Base-by-base conservation (phyloP, 2,329 filamentous ascomycete genomes). In the Cladophialophora psammophila region DNA sequence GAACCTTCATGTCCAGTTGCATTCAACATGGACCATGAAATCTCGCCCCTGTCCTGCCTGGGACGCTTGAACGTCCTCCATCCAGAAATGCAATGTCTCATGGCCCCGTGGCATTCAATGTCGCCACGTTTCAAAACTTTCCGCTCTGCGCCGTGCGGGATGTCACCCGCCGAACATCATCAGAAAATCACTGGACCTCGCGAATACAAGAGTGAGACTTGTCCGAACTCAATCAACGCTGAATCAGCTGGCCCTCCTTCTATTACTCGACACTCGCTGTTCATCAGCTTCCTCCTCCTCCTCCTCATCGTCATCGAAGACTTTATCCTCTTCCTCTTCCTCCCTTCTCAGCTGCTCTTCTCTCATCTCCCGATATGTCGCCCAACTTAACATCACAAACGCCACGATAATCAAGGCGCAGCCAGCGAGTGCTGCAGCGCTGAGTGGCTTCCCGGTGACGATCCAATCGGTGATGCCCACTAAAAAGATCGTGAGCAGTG, bases 401-500 rank as follows among this genome's bases (percentile, higher is more conserved):
- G 95, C 95, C 1, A 87, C 84, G 65, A 97, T 91, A 74, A 99
- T 99, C 74, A 98, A 83, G 34, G 91, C 75, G 0, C 95, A 94
- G n/a, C 95, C 95, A 0, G 88, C 75, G 12, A 98, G 84, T 3
- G 94, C 91, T 0, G 93, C 91, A 3, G 84, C 81, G 60, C 89
- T 91, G 20, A 97, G 83, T 0, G 91, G 87, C 73, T 90, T 85
- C 58, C 94, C 92, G 0, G 92, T 96, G 52, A 94, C 83, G 64
- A 94, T 77, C 88, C 95, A 96, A 79, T 99, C 95, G 63, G 92
- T 92, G 35, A 98, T 83, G 0, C 94, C 95, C 6, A 99, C 95
- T 68, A 98, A 88, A 84, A 99, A 98, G 72, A 99, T 99, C 26
- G 95, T 99, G 55, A 99, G 84, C 6, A 99, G 86, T 2, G 94